Evolutionary conservation across 1,284 basidiomycete genomes (phyloP).

Genomic region (Schizophyllum commune): DNA sequence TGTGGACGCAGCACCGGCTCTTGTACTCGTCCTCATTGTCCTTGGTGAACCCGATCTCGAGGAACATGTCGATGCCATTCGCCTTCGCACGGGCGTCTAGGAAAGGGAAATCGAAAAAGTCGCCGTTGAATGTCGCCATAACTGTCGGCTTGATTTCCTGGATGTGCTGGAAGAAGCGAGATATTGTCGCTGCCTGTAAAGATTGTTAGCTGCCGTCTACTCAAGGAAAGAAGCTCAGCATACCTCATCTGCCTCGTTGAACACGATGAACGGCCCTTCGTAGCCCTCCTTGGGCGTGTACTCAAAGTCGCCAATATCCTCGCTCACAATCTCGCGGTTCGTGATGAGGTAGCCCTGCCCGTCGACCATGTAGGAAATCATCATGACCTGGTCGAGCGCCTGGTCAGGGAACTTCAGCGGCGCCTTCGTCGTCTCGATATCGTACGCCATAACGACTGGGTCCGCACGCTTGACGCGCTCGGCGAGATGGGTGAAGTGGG

Average conservation of each 20-base stretch:
- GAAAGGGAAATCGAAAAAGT: slow-evolving; percentile 99
- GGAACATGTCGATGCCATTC: slow-evolving; percentile 95
- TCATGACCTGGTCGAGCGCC: slow-evolving; percentile 97
- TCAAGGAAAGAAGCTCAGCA: slow-evolving; percentile 12
- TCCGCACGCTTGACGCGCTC: slow-evolving; percentile 98
- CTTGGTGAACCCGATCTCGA: slow-evolving; percentile 89
- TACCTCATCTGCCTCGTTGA: slow-evolving; percentile 93
- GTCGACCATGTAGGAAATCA: slow-evolving; percentile 99
- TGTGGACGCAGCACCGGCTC: slow-evolving; percentile 88
- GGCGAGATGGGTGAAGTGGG: slow-evolving; percentile 64
- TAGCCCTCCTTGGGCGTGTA: slow-evolving; percentile 98
- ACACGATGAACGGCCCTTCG: slow-evolving; percentile 94
- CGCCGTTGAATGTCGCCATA: slow-evolving; percentile 98
- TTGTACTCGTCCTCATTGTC: slow-evolving; percentile 97
- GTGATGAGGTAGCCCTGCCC: slow-evolving; percentile 97
- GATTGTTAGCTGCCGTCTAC: not conserved
- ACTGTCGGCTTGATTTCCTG: slow-evolving; percentile 92
- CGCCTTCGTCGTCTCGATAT: slow-evolving; percentile 98
- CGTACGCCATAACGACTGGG: slow-evolving; percentile 97
- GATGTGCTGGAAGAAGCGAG: slow-evolving; percentile 90
- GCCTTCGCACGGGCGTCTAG: slow-evolving; percentile 82
- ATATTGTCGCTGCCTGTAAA: slow-evolving; percentile 67
- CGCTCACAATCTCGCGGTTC: slow-evolving; percentile 94
- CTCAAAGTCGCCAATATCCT: slow-evolving; percentile 98
- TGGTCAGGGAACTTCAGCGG: slow-evolving; percentile 99